Base-by-base conservation (phyloP, 331 rosid species). In the Cydonia oblonga region DNA sequence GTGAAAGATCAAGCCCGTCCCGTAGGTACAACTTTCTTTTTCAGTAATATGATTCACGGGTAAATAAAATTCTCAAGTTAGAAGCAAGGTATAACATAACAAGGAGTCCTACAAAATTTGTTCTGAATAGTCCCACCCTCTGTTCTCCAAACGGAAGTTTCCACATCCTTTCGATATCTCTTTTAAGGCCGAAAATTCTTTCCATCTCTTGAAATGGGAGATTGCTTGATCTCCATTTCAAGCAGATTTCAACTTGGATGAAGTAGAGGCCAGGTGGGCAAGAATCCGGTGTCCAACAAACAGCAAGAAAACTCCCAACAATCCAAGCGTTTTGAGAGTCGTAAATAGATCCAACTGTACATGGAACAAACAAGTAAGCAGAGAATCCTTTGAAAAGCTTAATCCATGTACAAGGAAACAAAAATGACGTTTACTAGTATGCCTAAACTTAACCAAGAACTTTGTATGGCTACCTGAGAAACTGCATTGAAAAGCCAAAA, bases 321-420 rank as follows among this genome's bases (percentile, higher is more conserved):
- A 61, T 42, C 96, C 89, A 20, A 91, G 79, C 64, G 80, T 40
- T 87, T 90, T 95, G 78, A 95, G 84, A 10, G 99, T 95, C 7
- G 96, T 88, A 68, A 95, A 95, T 68, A 95, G 86, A 80, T 95
- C 92, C 90, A 91, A 86, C 99, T 95, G 96, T 74, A 72, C 66
- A 76, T 46, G 54, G 66, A 44, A 76, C 64, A 79, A 32, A 49
- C 71, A 67, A 19, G 54, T 57, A 28, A n/a, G n/a, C n/a, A n/a
- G n/a, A n/a, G n/a, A n/a, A n/a, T n/a, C n/a, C n/a, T n/a, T n/a
- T n/a, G n/a, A n/a, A n/a, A 23, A 49, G 46, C 63, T 29, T 10
- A 19, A 71, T 24, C 28, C 23, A 38, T 25, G 28, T 11, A 25
- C 30, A 54, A 15, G 13, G 9, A 15, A 56, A 46, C 68, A 49